Percentiles rank a stretch among this genome's conserved stretches.
Conservation (phyloP, 768 basidiomycete genomes). For the Rhizopogon sp. region DNA sequence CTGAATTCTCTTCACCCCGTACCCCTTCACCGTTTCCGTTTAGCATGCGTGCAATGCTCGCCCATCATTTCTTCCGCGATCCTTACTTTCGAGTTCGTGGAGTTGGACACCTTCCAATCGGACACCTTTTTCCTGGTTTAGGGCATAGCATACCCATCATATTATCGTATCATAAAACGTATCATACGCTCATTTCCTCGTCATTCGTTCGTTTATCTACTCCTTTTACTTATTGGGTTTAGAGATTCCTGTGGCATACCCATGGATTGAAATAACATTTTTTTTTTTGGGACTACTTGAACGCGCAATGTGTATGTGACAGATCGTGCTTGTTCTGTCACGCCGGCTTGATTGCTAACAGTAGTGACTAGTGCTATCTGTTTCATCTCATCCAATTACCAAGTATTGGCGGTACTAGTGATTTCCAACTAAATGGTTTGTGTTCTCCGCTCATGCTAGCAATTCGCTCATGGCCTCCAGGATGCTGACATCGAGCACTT, state of each 20-base stretch:
- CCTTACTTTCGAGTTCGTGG: slow-evolving; percentile 9
- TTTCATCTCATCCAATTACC: background rate
- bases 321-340: no score
- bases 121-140: background rate
- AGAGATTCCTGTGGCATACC: background rate
- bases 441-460: background rate
- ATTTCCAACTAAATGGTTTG: background rate
- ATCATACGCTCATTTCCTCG: background rate
- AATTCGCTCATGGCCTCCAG: slow-evolving; percentile 8
- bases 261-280: slow-evolving; percentile 11
- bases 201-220: background rate
- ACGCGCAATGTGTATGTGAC: no score
- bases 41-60: background rate
- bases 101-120: slow-evolving; percentile 13
- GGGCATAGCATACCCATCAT: background rate
- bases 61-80: background rate
- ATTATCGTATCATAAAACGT: background rate
- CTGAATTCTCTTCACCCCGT: background rate
- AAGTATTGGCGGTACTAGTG: background rate
- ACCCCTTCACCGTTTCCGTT: background rate
- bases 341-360: no score
- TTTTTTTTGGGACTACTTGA: background rate
- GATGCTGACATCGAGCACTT: slow-evolving; percentile 60
- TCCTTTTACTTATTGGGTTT: background rate
- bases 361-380: no score